These are phyloP conservation scores for Achaetomiella virescens DNA, from an alignment of 495 filamentous ascomycete genomes.

Conservation along the genomic window DNA sequence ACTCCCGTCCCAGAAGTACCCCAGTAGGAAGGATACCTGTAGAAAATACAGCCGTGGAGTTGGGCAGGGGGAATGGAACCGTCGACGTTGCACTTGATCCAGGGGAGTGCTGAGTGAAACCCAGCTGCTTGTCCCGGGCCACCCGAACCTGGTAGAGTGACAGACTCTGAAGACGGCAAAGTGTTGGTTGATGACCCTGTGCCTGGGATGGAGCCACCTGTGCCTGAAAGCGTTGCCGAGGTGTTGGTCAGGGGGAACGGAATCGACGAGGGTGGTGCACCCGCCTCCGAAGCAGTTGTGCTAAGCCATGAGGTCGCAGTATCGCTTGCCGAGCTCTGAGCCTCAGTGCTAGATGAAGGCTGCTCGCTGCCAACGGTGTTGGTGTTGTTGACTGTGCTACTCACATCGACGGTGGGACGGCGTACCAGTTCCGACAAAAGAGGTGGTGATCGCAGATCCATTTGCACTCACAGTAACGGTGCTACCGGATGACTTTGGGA, in stretches of 20 bases:
- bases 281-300: too few relatives aligned
- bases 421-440: background rate
- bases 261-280: background rate
- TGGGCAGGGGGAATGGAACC: slow-evolving; percentile 10
- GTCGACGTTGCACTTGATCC: slow-evolving; percentile 12
- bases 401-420: background rate
- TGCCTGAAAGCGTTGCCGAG: slow-evolving; percentile 6
- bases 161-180: background rate
- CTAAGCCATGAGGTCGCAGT: too few relatives aligned
- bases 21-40: too few relatives aligned
- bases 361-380: background rate
- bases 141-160: background rate
- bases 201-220: background rate
- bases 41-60: slow-evolving; percentile 10
- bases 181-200: background rate
- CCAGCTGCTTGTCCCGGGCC: background rate
- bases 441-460: background rate
- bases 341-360: background rate
- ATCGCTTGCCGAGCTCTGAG: background rate
- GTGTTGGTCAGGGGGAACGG: slow-evolving; percentile 12
- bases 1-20: too few relatives aligned
- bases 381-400: too few relatives aligned
- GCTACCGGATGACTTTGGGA: background rate
- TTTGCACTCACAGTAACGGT: too few relatives aligned
- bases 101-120: background rate